Percentiles rank a stretch among this genome's conserved stretches.
Conservation (phyloP, 1,284 basidiomycete species). For the Pseudozyma tsukubaensis region DNA sequence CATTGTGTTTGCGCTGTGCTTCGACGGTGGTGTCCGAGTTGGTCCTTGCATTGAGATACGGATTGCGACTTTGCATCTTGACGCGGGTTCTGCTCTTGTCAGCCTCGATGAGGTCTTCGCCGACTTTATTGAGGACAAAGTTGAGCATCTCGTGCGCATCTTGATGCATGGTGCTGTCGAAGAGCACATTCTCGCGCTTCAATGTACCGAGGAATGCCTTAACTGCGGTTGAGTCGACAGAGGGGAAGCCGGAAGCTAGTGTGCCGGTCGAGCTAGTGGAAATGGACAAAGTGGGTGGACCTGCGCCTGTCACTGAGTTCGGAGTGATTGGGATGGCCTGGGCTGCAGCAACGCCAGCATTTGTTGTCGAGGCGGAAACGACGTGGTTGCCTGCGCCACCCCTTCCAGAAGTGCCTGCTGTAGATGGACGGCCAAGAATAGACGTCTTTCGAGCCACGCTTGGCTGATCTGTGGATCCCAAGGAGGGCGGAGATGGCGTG, state of each 20-base stretch:
- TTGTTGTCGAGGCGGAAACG: constrained; percentile 10
- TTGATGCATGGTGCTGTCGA: constrained; percentile 72
- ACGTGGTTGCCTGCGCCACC: constrained; percentile 34
- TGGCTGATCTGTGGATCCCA: constrained; percentile 9
- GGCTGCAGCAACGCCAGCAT: constrained; percentile 15
- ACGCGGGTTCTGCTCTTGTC: constrained; percentile 30
- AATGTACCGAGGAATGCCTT: constrained; percentile 58
- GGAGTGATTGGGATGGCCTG: constrained; percentile 41
- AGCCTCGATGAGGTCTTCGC: constrained; percentile 85
- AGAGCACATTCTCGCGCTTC: constrained; percentile 61
- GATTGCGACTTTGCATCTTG: constrained; percentile 46
- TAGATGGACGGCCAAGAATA: constrained; percentile 37
- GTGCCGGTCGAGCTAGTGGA: constrained; percentile 72
- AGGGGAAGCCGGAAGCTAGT: constrained; percentile 83
- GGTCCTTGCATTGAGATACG: constrained; percentile 27
- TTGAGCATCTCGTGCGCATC: constrained; percentile 98
- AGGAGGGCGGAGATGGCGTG: constrained; percentile 20
- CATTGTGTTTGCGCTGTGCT: constrained; percentile 60
- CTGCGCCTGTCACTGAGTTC: constrained; percentile 20
- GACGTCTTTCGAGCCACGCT: constrained; percentile 32
- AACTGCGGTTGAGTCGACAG: constrained; percentile 71
- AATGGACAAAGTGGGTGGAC: constrained; percentile 35
- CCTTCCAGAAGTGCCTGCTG: constrained; percentile 28
- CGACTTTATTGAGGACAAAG: constrained; percentile 89
- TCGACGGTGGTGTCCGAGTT: constrained; percentile 31